phyloP scores from a whole-genome alignment of 164 flowering plant species.

The Protea cynaroides region DNA sequence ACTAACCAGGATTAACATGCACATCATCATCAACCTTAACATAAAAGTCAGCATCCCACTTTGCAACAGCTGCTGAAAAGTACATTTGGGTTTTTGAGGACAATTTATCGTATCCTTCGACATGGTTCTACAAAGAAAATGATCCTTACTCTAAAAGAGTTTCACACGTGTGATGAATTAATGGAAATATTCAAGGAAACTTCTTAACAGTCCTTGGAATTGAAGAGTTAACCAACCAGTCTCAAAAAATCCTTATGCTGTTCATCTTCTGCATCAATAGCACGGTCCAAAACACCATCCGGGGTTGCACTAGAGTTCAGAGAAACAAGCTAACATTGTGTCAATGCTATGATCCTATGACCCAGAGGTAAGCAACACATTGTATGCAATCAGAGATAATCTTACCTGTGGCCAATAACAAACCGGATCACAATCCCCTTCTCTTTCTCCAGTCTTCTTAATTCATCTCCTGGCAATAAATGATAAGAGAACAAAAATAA shows the following conservation, averaged over 20 bases:
- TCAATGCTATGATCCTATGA: constrained; percentile 10
- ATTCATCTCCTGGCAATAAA: constrained; percentile 46
- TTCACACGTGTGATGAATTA: neutral
- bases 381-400: neutral
- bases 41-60: constrained; percentile 94
- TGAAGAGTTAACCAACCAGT: constrained; percentile 43
- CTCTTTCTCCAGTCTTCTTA: constrained; percentile 63
- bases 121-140: constrained; percentile 65
- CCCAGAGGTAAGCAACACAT: constrained; percentile 6
- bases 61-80: constrained; percentile 85
- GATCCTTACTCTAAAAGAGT: constrained; percentile 1
- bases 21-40: constrained; percentile 97
- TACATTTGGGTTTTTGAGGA: constrained; percentile 83
- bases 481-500: neutral
- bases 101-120: constrained; percentile 91
- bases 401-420: constrained; percentile 91
- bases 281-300: constrained; percentile 85
- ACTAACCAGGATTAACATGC: constrained; percentile 82
- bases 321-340: constrained; percentile 3
- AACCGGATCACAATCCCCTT: constrained; percentile 89
- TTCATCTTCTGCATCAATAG: constrained; percentile 82
- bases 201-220: neutral
- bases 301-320: constrained; percentile 58
- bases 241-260: constrained; percentile 74
- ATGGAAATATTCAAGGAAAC: neutral